Percentiles rank a stretch among this genome's conserved stretches.
Conservation (phyloP, 768 basidiomycete species). For the Trametes villosa region DNA sequence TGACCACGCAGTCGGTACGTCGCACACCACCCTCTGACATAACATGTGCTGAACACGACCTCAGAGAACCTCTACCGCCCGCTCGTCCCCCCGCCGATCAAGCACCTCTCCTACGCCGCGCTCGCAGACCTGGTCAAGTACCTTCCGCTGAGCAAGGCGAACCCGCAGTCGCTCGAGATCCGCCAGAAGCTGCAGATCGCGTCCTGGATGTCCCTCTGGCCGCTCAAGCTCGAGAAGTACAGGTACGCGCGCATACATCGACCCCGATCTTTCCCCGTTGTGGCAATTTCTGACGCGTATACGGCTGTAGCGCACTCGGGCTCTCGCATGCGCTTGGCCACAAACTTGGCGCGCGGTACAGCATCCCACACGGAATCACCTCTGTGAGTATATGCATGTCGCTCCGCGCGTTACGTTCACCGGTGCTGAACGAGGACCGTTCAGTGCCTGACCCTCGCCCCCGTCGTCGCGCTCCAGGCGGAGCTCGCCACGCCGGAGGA, state of each 20-base stretch:
- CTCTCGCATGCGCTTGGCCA: slow-evolving; percentile 79
- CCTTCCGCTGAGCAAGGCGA: slow-evolving; percentile 64
- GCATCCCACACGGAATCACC: slow-evolving; percentile 82
- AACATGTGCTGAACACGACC: neutral
- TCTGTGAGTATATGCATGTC: slow-evolving; percentile 59
- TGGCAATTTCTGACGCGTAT: neutral
- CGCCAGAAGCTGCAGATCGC: slow-evolving; percentile 75
- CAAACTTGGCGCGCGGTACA: slow-evolving; percentile 70
- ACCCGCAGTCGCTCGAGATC: slow-evolving; percentile 57
- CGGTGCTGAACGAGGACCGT: neutral
- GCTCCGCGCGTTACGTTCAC: neutral
- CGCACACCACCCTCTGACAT: neutral
- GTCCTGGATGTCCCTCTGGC: slow-evolving; percentile 84
- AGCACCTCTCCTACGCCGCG: slow-evolving; percentile 66
- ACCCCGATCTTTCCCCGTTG: neutral
- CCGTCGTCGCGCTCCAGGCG: slow-evolving; percentile 63
- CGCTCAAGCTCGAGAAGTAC: slow-evolving; percentile 58
- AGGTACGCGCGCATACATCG: slow-evolving; percentile 38
- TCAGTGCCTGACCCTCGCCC: slow-evolving; percentile 73
- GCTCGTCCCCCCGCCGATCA: slow-evolving; percentile 57
- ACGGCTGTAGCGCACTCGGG: slow-evolving; percentile 58
- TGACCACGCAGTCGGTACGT: slow-evolving; percentile 76
- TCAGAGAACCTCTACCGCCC: slow-evolving; percentile 69
- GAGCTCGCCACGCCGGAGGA: slow-evolving; percentile 61
- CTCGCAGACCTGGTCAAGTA: slow-evolving; percentile 75